Conservation (phyloP, 2,329 filamentous ascomycete species). For the Ramularia endophylla region DNA sequence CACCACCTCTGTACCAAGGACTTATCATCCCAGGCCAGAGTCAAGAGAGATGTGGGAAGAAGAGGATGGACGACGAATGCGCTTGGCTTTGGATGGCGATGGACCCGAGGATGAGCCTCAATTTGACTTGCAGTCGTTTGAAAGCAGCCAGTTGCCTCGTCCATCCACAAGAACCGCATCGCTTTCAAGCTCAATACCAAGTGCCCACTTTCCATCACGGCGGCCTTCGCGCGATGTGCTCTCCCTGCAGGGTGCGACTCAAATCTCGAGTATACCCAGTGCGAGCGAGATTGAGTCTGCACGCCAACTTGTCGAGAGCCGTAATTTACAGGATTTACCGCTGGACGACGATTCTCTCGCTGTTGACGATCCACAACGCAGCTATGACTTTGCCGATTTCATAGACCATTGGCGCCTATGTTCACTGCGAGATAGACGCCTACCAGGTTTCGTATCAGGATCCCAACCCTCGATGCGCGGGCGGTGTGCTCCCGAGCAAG, state of each 20-base stretch:
- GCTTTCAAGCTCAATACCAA: neutral
- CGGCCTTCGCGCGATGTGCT: neutral
- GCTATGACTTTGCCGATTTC: constrained; percentile 28
- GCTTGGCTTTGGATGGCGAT: constrained; percentile 18
- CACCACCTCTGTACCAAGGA: neutral
- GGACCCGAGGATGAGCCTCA: constrained; percentile 10
- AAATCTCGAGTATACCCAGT: neutral
- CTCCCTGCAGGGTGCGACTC: neutral
- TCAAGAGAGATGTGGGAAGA: constrained; percentile 18
- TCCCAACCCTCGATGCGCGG: constrained; percentile 15
- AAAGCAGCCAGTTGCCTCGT: neutral
- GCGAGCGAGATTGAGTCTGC: too few species aligned
- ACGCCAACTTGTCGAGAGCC: too few species aligned
- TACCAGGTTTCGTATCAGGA: constrained; percentile 17
- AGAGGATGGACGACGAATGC: constrained; percentile 20
- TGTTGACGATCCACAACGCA: constrained; percentile 24
- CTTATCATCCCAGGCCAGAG: constrained; percentile 15
- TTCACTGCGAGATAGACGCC: constrained; percentile 15
- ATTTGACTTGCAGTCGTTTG: constrained; percentile 2
- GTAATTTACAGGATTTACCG: neutral
- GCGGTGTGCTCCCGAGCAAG: constrained; percentile 10
- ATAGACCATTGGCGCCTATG: constrained; percentile 26
- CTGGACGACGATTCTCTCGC: constrained; percentile 21
- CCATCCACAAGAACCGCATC: too few species aligned
- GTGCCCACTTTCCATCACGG: neutral